Conservation (phyloP, 2,329 filamentous ascomycete species). For the Metarhizium robertsii region DNA sequence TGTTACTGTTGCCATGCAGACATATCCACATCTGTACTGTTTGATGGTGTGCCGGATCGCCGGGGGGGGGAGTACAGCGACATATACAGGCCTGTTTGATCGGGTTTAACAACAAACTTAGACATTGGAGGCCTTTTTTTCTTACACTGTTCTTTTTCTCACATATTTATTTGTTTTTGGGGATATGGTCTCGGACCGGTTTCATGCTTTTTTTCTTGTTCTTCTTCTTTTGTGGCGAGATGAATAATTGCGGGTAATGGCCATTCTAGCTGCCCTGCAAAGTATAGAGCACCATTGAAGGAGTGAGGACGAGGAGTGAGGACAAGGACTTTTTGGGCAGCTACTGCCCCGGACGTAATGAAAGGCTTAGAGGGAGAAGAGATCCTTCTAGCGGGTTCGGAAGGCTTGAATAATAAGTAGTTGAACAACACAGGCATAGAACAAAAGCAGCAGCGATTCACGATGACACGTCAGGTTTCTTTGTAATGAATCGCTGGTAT, state of each 20-base stretch:
- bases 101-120: constrained; percentile 3
- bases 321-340: constrained; percentile 1
- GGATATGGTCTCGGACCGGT: background rate
- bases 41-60: background rate
- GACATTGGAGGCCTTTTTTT: constrained; percentile 1
- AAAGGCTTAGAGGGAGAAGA: constrained; percentile 2
- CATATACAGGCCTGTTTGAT: constrained; percentile 3
- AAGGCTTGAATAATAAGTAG: constrained; percentile 19
- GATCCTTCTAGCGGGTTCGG: constrained; percentile 6
- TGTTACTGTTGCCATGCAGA: background rate
- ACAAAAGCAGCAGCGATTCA: constrained; percentile 7
- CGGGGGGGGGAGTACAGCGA: constrained; percentile 1
- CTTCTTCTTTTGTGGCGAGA: background rate
- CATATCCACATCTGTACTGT: background rate
- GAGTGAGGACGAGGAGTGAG: constrained; percentile 1
- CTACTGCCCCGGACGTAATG: constrained; percentile 1
- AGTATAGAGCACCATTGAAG: background rate
- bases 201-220: background rate
- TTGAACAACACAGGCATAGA: constrained; percentile 15
- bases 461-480: background rate
- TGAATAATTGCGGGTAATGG: background rate
- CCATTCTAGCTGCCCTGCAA: background rate
- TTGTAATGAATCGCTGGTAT: background rate
- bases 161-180: constrained; percentile 1
- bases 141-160: constrained; percentile 4